Conservation (phyloP, 495 filamentous ascomycete species). For the Daldinia concentrica region DNA sequence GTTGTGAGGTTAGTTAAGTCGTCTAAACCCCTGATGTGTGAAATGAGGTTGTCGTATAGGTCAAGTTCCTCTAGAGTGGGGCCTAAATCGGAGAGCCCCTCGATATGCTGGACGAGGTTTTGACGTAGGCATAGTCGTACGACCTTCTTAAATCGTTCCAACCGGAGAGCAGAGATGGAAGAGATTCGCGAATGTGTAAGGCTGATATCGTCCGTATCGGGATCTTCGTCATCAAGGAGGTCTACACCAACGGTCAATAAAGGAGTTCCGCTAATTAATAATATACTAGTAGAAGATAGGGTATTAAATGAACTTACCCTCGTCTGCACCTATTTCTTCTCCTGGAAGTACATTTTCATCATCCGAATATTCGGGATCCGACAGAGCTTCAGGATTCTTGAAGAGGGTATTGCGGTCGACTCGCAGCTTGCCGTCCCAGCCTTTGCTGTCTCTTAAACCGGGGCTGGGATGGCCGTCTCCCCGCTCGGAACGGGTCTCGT, state of each 20-base stretch:
- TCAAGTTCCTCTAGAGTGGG: conserved; percentile 82
- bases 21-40: conserved; percentile 85
- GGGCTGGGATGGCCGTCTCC: conserved; percentile 55
- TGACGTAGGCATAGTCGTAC: conserved; percentile 90
- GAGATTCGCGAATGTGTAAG: conserved; percentile 84
- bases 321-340: conserved; percentile 81
- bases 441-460: conserved; percentile 69
- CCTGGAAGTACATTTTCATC: conserved; percentile 77
- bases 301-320: conserved; percentile 63
- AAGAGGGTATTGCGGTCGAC: conserved; percentile 69
- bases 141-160: conserved; percentile 84
- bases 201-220: conserved; percentile 80
- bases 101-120: conserved; percentile 84
- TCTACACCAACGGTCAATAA: conserved; percentile 50
- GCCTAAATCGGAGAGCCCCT: conserved; percentile 71
- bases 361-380: conserved; percentile 86
- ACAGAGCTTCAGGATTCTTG: conserved; percentile 78
- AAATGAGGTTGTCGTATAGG: conserved; percentile 97
- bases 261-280: conserved; percentile 5
- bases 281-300: neutral
- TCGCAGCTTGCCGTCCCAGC: conserved; percentile 93
- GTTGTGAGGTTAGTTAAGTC: conserved; percentile 75
- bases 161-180: conserved; percentile 77
- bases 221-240: conserved; percentile 63
- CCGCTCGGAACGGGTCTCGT: conserved; percentile 50